Conservation (phyloP, 345 rosid species). For the Arabidopsis suecica region DNA sequence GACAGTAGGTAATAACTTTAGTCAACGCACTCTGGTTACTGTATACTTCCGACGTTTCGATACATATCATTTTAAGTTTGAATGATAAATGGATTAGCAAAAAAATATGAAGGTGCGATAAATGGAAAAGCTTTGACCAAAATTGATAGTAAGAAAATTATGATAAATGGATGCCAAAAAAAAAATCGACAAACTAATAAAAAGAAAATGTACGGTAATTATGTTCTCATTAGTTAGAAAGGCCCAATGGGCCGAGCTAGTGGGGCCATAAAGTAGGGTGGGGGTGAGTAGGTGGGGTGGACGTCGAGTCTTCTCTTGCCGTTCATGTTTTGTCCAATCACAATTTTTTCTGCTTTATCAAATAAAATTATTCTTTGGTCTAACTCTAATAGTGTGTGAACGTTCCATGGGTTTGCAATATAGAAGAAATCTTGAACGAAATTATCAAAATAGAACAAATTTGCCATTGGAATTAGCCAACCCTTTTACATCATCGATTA, state of each 20-base stretch:
- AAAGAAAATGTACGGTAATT: background rate
- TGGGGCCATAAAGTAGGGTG: slow-evolving; percentile 36
- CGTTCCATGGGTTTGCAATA: background rate
- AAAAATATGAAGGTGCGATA: background rate
- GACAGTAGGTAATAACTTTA: background rate
- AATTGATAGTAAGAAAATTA: background rate
- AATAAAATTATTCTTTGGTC: too few species aligned
- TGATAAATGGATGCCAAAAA: too few species aligned
- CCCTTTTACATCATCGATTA: too few species aligned
- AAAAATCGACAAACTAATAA: background rate
- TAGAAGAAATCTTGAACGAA: too few species aligned
- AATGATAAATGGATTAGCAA: background rate
- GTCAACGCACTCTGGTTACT: slow-evolving; percentile 19
- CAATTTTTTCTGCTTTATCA: background rate
- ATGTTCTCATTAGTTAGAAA: background rate
- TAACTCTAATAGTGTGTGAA: background rate
- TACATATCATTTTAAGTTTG: background rate
- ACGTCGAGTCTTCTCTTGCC: slow-evolving; percentile 35
- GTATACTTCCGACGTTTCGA: background rate
- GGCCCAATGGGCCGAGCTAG: slow-evolving; percentile 48
- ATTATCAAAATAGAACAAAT: too few species aligned
- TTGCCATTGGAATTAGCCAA: too few species aligned
- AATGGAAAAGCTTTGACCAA: background rate
- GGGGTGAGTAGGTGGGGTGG: slow-evolving; percentile 36
- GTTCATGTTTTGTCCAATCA: slow-evolving; percentile 32